Evolutionary conservation across 768 basidiomycete genomes (phyloP), one percentile per base, ranked within the genome.

Genomic region (Daedaleopsis nitida): DNA sequence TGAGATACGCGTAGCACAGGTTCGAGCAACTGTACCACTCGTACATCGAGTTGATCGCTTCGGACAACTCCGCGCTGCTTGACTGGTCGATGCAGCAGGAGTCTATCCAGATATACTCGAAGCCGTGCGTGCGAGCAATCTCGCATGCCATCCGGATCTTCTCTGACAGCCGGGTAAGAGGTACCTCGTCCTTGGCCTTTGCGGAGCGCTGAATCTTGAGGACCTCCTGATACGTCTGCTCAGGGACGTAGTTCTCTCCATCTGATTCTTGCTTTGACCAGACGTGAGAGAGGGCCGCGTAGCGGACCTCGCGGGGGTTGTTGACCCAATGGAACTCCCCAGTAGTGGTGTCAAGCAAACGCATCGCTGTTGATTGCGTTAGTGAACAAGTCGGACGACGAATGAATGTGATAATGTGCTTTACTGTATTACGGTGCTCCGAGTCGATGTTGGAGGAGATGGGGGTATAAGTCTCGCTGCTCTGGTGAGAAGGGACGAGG

Each of bases 11-110:
- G 52, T 55, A 63, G 48, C 59, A 60, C n/a, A 55, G 53, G 13
- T 49, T 35, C 14, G 54, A 45, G 59, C 27, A 37, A 12, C 38
- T 27, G 27, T 60, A 55, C 59, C 59, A 60, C 19, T 50, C 32
- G 27, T 51, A 55, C 59, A 59, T 59, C 11, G 59, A 59, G 52
- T 59, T 59, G 52, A 55, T 59, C 11, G 59, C 45, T n/a, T 59
- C 59, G 16, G 59, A 59, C 16, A 59, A 35, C 45, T 59, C 59
- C 2, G 59, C 42, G 47, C 59, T 59, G 47, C 52, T 59, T 10
- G 59, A 48, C 47, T 59, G 53, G 47, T 59, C 51, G 35, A 59
- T 59, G 52, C 52, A 59, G 23, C 45, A 54, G n/a, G 59, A 47
- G 52, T 59, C 58, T 8, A 43, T 38, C 54, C 59, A 55, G 54